phyloP scores from a whole-genome alignment of 1,284 basidiomycete genomes.

The Rhodotorula mucilaginosa region DNA sequence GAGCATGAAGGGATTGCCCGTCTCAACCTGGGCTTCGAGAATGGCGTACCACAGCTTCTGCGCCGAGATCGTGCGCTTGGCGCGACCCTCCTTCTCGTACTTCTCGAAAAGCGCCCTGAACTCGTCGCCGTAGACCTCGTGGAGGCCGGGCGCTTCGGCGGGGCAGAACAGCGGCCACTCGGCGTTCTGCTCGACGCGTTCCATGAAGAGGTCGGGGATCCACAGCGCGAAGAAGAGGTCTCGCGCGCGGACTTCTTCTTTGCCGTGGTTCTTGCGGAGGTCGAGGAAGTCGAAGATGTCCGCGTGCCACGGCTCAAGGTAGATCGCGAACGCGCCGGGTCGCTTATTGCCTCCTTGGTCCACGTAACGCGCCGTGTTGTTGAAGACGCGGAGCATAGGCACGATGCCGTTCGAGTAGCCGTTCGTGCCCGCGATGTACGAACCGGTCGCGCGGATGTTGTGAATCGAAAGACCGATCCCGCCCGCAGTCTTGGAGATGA shows the following conservation, averaged over 20 bases:
- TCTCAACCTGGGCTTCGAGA: constrained; percentile 96
- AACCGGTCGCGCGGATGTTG: constrained; percentile 93
- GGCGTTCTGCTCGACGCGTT: constrained; percentile 78
- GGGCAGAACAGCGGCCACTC: constrained; percentile 99
- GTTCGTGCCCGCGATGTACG: constrained; percentile 51
- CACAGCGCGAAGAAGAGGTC: constrained; percentile 99
- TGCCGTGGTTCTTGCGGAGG: constrained; percentile 98
- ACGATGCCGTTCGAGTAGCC: constrained; percentile 97
- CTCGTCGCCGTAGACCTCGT: constrained; percentile 86
- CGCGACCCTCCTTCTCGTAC: constrained; percentile 90
- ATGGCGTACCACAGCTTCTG: constrained; percentile 99
- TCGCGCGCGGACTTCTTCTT: constrained; percentile 94
- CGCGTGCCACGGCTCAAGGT: constrained; percentile 60
- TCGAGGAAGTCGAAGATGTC: constrained; percentile 98
- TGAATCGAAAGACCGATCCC: constrained; percentile 97
- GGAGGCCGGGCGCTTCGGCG: constrained; percentile 86
- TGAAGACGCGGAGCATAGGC: constrained; percentile 97
- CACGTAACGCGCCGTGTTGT: constrained; percentile 97
- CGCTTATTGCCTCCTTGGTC: constrained; percentile 99
- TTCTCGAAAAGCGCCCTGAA: constrained; percentile 86
- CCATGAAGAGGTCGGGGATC: constrained; percentile 97
- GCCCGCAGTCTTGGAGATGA: constrained; percentile 99
- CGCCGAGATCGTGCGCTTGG: constrained; percentile 81
- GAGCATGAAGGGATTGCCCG: constrained; percentile 95
- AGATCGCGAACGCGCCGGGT: constrained; percentile 85